Percentiles rank a stretch among this genome's conserved stretches.
Conservation (phyloP, 2,329 filamentous ascomycete genomes). For the Xylaria sp. region DNA sequence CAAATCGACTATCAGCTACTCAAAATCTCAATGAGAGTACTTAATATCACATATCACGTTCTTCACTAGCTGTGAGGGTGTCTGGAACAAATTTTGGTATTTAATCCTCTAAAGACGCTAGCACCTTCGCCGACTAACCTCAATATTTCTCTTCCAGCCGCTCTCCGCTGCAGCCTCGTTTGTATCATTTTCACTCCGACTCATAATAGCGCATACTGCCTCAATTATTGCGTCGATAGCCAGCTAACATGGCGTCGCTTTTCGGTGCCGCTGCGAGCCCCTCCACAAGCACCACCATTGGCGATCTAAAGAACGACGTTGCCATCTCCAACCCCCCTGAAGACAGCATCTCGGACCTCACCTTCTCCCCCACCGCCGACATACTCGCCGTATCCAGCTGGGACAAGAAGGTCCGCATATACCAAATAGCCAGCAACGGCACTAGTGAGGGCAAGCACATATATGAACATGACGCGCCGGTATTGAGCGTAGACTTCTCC, state of each 20-base stretch:
- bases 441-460: slow-evolving; percentile 83
- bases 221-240: background rate
- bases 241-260: slow-evolving; percentile 64
- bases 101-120: background rate
- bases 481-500: slow-evolving; percentile 85
- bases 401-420: slow-evolving; percentile 98
- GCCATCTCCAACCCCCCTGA: slow-evolving; percentile 78
- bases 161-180: background rate
- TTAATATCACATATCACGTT: background rate
- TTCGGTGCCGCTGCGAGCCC: slow-evolving; percentile 59
- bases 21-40: background rate
- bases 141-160: background rate
- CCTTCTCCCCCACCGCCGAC: slow-evolving; percentile 70
- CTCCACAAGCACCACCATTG: slow-evolving; percentile 66
- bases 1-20: background rate
- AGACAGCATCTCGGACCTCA: slow-evolving; percentile 86
- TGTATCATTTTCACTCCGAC: no score
- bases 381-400: slow-evolving; percentile 90
- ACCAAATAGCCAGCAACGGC: slow-evolving; percentile 81
- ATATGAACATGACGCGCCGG: slow-evolving; percentile 85
- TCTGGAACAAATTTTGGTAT: background rate
- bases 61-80: background rate
- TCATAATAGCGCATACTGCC: background rate
- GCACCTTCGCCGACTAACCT: background rate
- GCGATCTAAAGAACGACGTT: slow-evolving; percentile 90